Conservation (phyloP, 495 filamentous ascomycete species). For the Podospora didyma region DNA sequence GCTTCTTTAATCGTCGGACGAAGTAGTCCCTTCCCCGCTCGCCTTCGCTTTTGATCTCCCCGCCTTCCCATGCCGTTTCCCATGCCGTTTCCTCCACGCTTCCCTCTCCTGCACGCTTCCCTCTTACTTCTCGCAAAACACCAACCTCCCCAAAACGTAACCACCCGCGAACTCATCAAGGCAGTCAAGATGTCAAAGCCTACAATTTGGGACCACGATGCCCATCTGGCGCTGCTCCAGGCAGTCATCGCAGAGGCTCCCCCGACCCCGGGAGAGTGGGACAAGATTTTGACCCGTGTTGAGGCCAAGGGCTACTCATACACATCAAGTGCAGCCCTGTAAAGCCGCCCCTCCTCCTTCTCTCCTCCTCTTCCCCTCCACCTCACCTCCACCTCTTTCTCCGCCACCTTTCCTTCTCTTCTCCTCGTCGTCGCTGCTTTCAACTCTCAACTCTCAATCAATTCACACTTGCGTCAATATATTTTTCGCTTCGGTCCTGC, state of each 20-base stretch:
- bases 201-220: conserved; percentile 26
- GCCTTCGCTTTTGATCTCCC: conserved; percentile 1
- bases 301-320: conserved; percentile 24
- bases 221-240: conserved; percentile 29
- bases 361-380: background rate
- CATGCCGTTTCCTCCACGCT: no score
- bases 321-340: conserved; percentile 26
- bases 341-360: conserved; percentile 3
- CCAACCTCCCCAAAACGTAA: background rate
- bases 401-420: conserved; percentile 3
- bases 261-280: conserved; percentile 19
- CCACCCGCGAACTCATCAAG: no score
- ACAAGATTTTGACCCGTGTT: conserved; percentile 14
- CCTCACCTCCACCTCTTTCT: background rate
- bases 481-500: background rate
- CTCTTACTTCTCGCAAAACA: background rate
- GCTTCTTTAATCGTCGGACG: background rate
- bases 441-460: conserved; percentile 1
- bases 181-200: background rate
- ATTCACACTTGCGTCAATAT: background rate
- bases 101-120: background rate
- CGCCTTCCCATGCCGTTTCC: background rate
- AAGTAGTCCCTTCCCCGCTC: background rate
- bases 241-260: conserved; percentile 22
- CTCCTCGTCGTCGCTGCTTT: background rate